Conservation (phyloP, 768 basidiomycete species). For the Macrocybe gigantea region DNA sequence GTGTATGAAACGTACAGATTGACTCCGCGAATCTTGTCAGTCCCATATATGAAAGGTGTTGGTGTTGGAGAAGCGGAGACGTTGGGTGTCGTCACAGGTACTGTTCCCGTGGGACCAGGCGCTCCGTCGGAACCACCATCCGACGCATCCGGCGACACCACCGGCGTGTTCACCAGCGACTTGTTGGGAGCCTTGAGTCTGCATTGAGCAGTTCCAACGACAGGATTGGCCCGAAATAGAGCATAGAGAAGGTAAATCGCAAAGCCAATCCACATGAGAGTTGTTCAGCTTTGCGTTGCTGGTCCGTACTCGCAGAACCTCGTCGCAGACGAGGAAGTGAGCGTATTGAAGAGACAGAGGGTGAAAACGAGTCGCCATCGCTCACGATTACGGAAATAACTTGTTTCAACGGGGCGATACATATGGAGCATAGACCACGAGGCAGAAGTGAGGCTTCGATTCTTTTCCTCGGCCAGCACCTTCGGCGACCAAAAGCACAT, state of each 20-base stretch:
- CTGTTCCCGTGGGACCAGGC: slow-evolving; percentile 1
- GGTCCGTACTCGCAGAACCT: no score
- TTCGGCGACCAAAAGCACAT: not conserved
- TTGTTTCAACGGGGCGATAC: not conserved
- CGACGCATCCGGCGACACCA: slow-evolving; percentile 2
- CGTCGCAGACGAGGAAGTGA: no score
- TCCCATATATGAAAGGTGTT: slow-evolving; percentile 37
- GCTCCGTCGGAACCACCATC: slow-evolving; percentile 1
- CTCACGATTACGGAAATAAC: not conserved
- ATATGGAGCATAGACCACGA: slow-evolving; percentile 10
- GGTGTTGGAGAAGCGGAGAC: slow-evolving; percentile 12
- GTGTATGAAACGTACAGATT: slow-evolving; percentile 44
- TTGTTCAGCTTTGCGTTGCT: slow-evolving; percentile 5
- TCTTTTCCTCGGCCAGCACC: not conserved
- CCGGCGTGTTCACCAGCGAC: slow-evolving; percentile 4
- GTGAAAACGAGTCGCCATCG: not conserved
- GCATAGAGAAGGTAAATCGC: slow-evolving; percentile 15
- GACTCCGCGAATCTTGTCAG: slow-evolving; percentile 47
- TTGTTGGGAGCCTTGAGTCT: slow-evolving; percentile 14
- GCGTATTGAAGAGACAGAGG: slow-evolving; percentile 1
- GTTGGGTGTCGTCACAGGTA: slow-evolving; percentile 6
- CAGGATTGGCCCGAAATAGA: slow-evolving; percentile 9
- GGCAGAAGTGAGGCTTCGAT: slow-evolving; percentile 8
- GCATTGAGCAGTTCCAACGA: slow-evolving; percentile 22
- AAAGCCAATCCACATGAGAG: slow-evolving; percentile 11